Evolutionary conservation across 768 basidiomycete genomes (phyloP), one percentile per base, ranked within the genome.

Genomic region (Termitomyces sp.): DNA sequence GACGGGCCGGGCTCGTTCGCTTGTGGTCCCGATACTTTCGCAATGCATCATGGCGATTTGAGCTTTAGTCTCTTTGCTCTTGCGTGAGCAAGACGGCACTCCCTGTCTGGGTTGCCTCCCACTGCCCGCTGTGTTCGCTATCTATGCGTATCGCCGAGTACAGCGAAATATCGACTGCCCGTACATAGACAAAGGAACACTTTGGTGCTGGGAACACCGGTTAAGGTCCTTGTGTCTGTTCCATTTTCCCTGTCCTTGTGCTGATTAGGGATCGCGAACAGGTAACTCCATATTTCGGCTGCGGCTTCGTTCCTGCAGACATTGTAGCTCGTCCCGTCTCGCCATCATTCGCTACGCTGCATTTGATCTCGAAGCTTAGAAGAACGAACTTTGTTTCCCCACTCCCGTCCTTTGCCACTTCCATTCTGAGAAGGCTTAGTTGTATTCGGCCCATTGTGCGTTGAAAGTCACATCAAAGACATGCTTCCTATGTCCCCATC

Each of bases 21-120:
- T 72, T 33, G 74, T 75, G 5, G 38, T 77, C 75, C 26, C 63
- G 62, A 40, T 66, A 61, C 61, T 66, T 74, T 59, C 61, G 64
- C 55, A 59, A 67, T 14, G 50, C 64, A 4, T 74, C 75, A 2
- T 55, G 58, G 28, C 64, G 56, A 16, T 63, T 58, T 69, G 30
- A 67, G 52, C 62, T 70, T 33, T 73, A 72, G 30, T 74, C 70
- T 26, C 70, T 28, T 75, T 28, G 69, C 70, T 26, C 38, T 74
- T 30, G 26, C 59, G 1, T 71, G 74, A 23, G 58, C 64, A 32
- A 32, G 33, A 2, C 68, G 30, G 59, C 57, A 35, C 13, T 59
- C 69, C 36, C 61, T 75, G 30, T 54, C 62, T 26, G 50, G 35
- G 16, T 65, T 66, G 28, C 68, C 67, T 28, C 56, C 62, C 1